Evolutionary conservation across 768 basidiomycete genomes (phyloP), one percentile per base, ranked within the genome.

Genomic region (Multifurca ochricompacta): DNA sequence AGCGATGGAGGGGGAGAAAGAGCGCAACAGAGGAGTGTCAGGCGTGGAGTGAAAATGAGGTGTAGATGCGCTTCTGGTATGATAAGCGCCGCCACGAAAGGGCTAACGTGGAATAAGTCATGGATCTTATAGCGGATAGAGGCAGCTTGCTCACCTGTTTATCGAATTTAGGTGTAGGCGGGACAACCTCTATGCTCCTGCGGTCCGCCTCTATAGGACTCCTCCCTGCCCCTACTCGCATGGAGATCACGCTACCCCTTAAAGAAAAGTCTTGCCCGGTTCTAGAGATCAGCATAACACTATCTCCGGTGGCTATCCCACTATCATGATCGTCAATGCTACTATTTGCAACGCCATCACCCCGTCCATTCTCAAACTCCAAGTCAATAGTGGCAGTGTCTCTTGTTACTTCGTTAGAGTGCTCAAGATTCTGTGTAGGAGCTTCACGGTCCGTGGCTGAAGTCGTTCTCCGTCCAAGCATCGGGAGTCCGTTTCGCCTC

Each of bases 101-200:
- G 19, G 45, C 51, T 52, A 21, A 13, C 6, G 7, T 7, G 13
- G 27, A 9, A 28, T 18, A 8, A 27, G 25, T 40, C 16, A 50
- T 32, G 35, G 1, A 23, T 34, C 25, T 9, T 18, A 39, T n/a
- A 36, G 25, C 7, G 11, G 41, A 16, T 28, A 6, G 16, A 16
- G 16, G 23, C n/a, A n/a, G n/a, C 14, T 7, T 19, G 28, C 54
- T 59, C 44, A 57, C 49, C 46, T 48, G 35, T 1, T 23, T 23
- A 27, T 11, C 6, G 6, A 21, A 10, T 14, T 18, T 47, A 21
- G 44, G 58, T 14, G 58, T 47, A 7, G 58, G 58, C 3, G 58
- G 58, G 13, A 57, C 54, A 13, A 57, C 58, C 42, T 59, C 49
- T 30, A 43, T 7, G 32, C 58, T 59, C 5, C 49, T 44, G 16